phyloP scores from a whole-genome alignment of 208 protist species.

The Wallacemonas sp. region DNA sequence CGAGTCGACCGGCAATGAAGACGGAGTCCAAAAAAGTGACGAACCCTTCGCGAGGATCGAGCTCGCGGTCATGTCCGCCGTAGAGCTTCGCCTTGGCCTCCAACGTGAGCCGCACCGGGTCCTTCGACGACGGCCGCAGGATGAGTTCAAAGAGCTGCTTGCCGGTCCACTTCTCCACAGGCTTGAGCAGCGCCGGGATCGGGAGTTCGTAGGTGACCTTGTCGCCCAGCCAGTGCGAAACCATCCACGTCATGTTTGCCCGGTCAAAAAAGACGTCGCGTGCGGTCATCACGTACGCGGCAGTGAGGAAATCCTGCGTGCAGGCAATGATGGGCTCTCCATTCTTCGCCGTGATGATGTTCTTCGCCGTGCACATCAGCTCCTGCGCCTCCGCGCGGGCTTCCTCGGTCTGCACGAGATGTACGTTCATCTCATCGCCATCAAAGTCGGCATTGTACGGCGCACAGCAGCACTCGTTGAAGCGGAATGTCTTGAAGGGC shows the following conservation, averaged over 20 bases:
- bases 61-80: constrained; percentile 72
- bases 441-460: constrained; percentile 99
- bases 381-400: constrained; percentile 97
- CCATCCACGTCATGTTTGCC: constrained; percentile 85
- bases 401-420: constrained; percentile 99
- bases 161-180: constrained; percentile 98
- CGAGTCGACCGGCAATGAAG: constrained; percentile 96
- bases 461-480: constrained; percentile 99
- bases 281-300: constrained; percentile 94
- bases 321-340: constrained; percentile 98
- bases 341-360: constrained; percentile 98
- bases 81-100: constrained; percentile 93
- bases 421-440: constrained; percentile 99
- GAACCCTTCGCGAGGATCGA: constrained; percentile 90
- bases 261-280: constrained; percentile 97
- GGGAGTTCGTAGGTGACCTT: constrained; percentile 92
- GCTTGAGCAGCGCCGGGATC: constrained; percentile 97
- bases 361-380: constrained; percentile 97
- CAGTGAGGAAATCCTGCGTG: constrained; percentile 99
- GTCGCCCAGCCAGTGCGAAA: constrained; percentile 88
- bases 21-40: constrained; percentile 94
- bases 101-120: constrained; percentile 87
- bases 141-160: constrained; percentile 98
- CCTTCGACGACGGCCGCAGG: constrained; percentile 64
- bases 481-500: constrained; percentile 98